These are phyloP conservation scores for Zygosaccharomyces bailii DNA, from an alignment of 805 yeast genomes.

Conservation along the genomic window DNA sequence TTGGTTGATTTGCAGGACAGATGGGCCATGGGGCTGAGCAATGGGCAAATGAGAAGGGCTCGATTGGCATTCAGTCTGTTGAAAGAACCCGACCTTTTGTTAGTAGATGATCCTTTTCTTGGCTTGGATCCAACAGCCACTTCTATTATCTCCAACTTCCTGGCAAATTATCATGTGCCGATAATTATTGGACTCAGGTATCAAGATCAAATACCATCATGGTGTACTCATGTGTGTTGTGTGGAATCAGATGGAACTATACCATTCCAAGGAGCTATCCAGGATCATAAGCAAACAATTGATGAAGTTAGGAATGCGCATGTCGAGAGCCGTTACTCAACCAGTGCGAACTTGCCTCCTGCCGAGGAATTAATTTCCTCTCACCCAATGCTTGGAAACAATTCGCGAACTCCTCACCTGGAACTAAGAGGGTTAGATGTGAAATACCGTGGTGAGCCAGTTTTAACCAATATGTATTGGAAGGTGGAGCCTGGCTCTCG, in stretches of 20 bases:
- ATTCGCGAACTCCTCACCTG: slow-evolving; percentile 26
- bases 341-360: slow-evolving; percentile 3
- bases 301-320: slow-evolving; percentile 19
- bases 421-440: slow-evolving; percentile 64
- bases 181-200: slow-evolving; percentile 70
- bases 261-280: slow-evolving; percentile 44
- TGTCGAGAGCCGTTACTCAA: slow-evolving; percentile 1
- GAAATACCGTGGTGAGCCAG: slow-evolving; percentile 57
- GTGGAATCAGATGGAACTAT: slow-evolving; percentile 54
- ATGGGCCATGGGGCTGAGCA: slow-evolving; percentile 85
- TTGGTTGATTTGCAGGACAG: slow-evolving; percentile 57
- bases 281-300: slow-evolving; percentile 26
- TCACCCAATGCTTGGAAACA: slow-evolving; percentile 24
- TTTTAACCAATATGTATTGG: slow-evolving; percentile 64
- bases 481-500: slow-evolving; percentile 63
- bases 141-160: slow-evolving; percentile 47
- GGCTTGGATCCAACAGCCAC: slow-evolving; percentile 84
- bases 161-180: slow-evolving; percentile 34
- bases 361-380: slow-evolving; percentile 23
- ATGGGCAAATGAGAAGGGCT: slow-evolving; percentile 92
- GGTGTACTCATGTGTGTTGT: slow-evolving; percentile 72
- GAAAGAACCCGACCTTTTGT: slow-evolving; percentile 56
- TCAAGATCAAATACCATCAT: slow-evolving; percentile 72
- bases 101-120: slow-evolving; percentile 88
- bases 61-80: slow-evolving; percentile 75